phyloP scores from a whole-genome alignment of 352 stramenopile genomes.

The Elongisporangium senticosum region DNA sequence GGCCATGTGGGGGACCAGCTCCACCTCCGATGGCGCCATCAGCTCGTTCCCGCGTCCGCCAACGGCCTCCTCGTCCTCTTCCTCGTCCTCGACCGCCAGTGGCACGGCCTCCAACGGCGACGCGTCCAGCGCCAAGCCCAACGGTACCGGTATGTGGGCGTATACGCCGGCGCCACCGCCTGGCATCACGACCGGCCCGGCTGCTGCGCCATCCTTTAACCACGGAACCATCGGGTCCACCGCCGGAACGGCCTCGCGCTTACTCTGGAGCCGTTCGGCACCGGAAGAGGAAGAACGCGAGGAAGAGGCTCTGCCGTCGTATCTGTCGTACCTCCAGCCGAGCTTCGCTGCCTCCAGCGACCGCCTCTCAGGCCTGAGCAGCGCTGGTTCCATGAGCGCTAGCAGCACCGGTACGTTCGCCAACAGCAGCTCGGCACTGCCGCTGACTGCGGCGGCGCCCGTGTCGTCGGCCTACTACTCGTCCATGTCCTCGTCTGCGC shows the following conservation, averaged over 20 bases:
- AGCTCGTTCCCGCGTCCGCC: neutral
- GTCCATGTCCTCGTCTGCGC: neutral
- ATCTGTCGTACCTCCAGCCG: constrained; percentile 61
- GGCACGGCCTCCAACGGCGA: neutral
- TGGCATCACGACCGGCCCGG: neutral
- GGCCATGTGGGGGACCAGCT: neutral
- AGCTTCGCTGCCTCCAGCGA: constrained; percentile 24
- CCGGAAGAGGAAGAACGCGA: constrained; percentile 63
- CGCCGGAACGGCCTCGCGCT: constrained; percentile 16
- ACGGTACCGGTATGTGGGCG: neutral
- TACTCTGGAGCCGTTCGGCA: constrained; percentile 62
- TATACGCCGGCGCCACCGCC: neutral
- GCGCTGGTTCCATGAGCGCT: neutral
- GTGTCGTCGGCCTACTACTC: neutral
- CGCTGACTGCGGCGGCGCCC: neutral
- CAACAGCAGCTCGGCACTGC: neutral
- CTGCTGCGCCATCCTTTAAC: neutral
- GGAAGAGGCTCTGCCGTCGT: constrained; percentile 65
- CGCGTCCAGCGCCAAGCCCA: neutral
- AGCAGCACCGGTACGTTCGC: neutral
- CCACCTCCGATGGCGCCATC: neutral
- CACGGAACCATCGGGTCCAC: constrained; percentile 39
- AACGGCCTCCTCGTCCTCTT: neutral
- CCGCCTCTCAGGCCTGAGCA: constrained; percentile 1
- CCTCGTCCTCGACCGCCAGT: neutral